Conservation (phyloP, 371 early-diverging fungal species). For the Actinomortierella wolfii region DNA sequence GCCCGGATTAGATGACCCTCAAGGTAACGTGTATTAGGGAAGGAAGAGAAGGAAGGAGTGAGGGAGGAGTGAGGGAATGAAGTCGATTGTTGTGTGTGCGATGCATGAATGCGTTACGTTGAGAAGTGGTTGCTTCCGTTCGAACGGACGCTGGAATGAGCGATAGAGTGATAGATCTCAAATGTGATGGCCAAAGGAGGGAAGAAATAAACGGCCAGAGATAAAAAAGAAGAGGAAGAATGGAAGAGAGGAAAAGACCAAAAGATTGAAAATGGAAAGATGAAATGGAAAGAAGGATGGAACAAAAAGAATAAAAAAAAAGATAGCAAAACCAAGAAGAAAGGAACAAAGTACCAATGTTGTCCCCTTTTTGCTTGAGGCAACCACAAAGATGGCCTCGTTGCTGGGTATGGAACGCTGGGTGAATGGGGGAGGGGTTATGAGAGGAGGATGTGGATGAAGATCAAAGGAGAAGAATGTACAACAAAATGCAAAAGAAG, state of each 20-base stretch:
- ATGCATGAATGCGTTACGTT: too few species aligned
- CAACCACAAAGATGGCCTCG: too few species aligned
- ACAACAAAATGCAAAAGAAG: background rate
- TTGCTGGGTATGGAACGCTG: too few species aligned
- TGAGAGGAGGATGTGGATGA: background rate
- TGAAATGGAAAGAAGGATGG: background rate
- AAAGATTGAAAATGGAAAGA: background rate
- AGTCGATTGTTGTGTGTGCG: too few species aligned
- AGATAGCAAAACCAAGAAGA: background rate
- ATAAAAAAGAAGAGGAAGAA: background rate
- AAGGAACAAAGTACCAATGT: background rate
- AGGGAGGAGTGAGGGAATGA: too few species aligned
- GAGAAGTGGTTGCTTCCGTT: too few species aligned
- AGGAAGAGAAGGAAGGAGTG: background rate
- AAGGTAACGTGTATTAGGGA: background rate
- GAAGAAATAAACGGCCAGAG: background rate
- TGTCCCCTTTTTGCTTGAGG: background rate
- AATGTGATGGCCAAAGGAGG: background rate
- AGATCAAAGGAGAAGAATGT: background rate
- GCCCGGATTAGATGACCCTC: too few species aligned
- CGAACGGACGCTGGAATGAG: too few species aligned
- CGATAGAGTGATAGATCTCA: background rate
- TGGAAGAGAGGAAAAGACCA: background rate
- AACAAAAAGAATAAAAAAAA: background rate
- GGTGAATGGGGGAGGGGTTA: too few species aligned